These are phyloP conservation scores for Saccharomycopsis crataegensis DNA, from an alignment of 1,139 yeast genomes.

Conservation along the genomic window DNA sequence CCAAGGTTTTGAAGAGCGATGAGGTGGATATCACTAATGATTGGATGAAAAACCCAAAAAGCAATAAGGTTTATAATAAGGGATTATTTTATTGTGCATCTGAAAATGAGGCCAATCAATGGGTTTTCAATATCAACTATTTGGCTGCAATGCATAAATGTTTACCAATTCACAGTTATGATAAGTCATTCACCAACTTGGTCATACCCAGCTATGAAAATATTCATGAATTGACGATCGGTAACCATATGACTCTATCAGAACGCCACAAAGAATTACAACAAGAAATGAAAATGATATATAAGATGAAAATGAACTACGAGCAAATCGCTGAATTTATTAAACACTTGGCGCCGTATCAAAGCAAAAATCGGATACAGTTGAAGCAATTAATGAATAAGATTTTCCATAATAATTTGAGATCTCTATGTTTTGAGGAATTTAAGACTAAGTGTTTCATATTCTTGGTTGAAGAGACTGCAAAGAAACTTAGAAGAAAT, in stretches of 20 bases:
- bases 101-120: conserved; percentile 4
- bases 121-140: conserved; percentile 16
- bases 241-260: conserved; percentile 1
- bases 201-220: conserved; percentile 9
- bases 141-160: conserved; percentile 10
- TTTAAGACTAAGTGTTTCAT: conserved; percentile 8
- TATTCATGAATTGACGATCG: conserved; percentile 12
- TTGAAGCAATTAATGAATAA: conserved; percentile 6
- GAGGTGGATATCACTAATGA: conserved; percentile 11
- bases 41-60: conserved; percentile 14
- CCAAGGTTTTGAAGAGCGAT: conserved; percentile 3
- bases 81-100: conserved; percentile 13
- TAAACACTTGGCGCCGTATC: conserved; percentile 12
- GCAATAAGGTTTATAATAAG: conserved; percentile 14
- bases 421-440: conserved; percentile 16
- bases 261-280: conserved; percentile 3
- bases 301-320: conserved; percentile 3
- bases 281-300: conserved; percentile 10
- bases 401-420: conserved; percentile 8
- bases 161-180: conserved; percentile 6
- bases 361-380: background rate
- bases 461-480: conserved; percentile 2
- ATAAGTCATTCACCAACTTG: conserved; percentile 7
- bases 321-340: conserved; percentile 9
- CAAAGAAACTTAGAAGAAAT: background rate